Evolutionary conservation across 2,329 filamentous ascomycete genomes (phyloP), one percentile per base, ranked within the genome.

Genomic region (Aspergillus brunneoviolaceus): DNA sequence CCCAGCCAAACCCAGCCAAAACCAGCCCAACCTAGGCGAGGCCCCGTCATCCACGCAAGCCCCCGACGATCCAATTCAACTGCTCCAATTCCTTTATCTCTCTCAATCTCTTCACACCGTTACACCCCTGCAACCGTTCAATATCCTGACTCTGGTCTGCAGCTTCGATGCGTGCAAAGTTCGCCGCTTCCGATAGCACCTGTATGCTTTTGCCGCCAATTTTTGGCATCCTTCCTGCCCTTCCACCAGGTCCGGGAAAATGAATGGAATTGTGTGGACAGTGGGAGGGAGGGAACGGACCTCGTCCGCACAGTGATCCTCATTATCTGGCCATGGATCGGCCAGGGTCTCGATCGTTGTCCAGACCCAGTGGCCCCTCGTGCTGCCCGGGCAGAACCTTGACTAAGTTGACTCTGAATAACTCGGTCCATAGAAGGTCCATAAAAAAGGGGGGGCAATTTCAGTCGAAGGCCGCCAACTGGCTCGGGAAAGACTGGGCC

Each of bases 11-110:
- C 21, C 21, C 25, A 27, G 25, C 25, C 25, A 29, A 29, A 29
- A 6, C 33, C 33, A 35, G 50, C 39, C 63, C 62, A 52, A 63
- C 59, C 62, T 58, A 59, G 51, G 58, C 54, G 57, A 55, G 57
- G 58, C 53, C 63, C 63, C 64, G 64, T 66, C 63, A 64, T 67
- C 66, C 67, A 67, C 67, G 67, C 65, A 69, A 69, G 61, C 66
- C 56, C 47, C 49, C 55, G 67, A 60, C 63, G 67, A 69, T 69
- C 66, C 53, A 51, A n/a, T 45, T 45, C 39, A 19, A 29, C 27
- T 9, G 39, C 14, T 16, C 39, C 39, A 45, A 45, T 9, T 2
- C 14, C 48, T 58, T 60, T 12, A 35, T 57, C 42, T 5, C 35
- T 47, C 35, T 47, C 42, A 27, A 29, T 10, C 27, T 29, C 27